A percentile compares a stretch with the other conserved stretches of the same genome.
phyloP scores from a whole-genome alignment of 805 yeast genomes.

The Yarrowia hollandica region DNA sequence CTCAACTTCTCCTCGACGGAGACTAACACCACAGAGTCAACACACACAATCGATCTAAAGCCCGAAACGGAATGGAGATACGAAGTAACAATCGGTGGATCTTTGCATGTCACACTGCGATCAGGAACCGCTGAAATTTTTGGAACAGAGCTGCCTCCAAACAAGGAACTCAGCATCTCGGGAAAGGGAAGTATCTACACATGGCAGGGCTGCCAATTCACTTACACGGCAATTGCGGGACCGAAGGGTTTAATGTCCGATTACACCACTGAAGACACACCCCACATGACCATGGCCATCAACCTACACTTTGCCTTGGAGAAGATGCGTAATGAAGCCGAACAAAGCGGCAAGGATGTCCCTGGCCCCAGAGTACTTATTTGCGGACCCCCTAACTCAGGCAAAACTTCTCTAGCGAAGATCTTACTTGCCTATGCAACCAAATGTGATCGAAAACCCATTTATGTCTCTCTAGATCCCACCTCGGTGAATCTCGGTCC shows the following conservation, averaged over 20 bases:
- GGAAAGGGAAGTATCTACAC: constrained; percentile 58
- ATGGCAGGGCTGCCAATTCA: constrained; percentile 64
- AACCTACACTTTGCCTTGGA: constrained; percentile 79
- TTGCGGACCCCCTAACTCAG: constrained; percentile 69
- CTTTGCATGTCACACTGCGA: constrained; percentile 52
- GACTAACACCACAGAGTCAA: constrained; percentile 12
- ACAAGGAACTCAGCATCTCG: constrained; percentile 61
- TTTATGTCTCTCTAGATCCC: constrained; percentile 80
- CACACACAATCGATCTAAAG: constrained; percentile 34
- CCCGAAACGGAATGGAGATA: constrained; percentile 69
- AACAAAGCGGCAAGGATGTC: constrained; percentile 24
- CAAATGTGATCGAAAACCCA: constrained; percentile 66
- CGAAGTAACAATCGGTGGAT: constrained; percentile 58
- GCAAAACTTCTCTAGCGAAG: constrained; percentile 76
- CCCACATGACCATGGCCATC: constrained; percentile 56
- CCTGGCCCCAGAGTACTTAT: constrained; percentile 60
- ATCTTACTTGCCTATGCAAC: constrained; percentile 73
- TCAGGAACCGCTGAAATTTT: constrained; percentile 84
- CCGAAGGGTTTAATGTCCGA: constrained; percentile 41
- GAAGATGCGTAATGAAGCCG: constrained; percentile 44
- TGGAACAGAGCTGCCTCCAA: constrained; percentile 87
- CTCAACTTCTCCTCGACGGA: constrained; percentile 20
- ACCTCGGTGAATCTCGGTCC: constrained; percentile 63
- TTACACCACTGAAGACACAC: constrained; percentile 70
- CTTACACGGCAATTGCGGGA: constrained; percentile 44